Percentiles rank a stretch among this genome's conserved stretches.
These are phyloP conservation scores for Fusarium albidum DNA, from an alignment of 2,329 filamentous ascomycete genomes.

Conservation along the genomic window DNA sequence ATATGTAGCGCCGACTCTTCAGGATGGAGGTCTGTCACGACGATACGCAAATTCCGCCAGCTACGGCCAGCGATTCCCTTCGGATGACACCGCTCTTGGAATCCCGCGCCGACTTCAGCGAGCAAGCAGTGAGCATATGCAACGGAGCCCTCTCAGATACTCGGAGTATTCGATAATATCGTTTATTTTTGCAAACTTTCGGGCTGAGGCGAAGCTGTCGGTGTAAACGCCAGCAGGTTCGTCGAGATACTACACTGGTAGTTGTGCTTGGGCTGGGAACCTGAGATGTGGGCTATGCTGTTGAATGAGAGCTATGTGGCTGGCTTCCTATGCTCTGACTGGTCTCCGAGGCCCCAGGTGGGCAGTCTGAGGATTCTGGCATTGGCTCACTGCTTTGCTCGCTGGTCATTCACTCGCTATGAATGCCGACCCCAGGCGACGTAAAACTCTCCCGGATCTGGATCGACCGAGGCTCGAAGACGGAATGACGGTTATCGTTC, in stretches of 20 bases:
- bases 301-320: constrained; percentile 19
- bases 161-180: constrained; percentile 11
- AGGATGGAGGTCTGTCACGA: constrained; percentile 37
- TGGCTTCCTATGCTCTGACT: constrained; percentile 17
- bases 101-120: constrained; percentile 44
- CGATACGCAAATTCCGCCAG: constrained; percentile 33
- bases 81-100: constrained; percentile 38
- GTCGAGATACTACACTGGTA: constrained; percentile 11
- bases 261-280: constrained; percentile 26
- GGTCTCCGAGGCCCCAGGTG: constrained; percentile 7
- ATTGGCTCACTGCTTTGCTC: constrained; percentile 44
- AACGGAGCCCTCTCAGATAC: constrained; percentile 25
- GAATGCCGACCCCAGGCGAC: constrained; percentile 32
- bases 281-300: constrained; percentile 29
- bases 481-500: constrained; percentile 41
- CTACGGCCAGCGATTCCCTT: constrained; percentile 36
- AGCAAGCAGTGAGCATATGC: constrained; percentile 62
- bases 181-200: constrained; percentile 6
- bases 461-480: constrained; percentile 44
- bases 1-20: constrained; percentile 37
- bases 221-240: background rate
- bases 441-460: constrained; percentile 40
- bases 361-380: constrained; percentile 13
- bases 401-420: constrained; percentile 31
- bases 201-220: constrained; percentile 4